Conservation (phyloP, 257 asterid species). For the Salvia miltiorrhiza region DNA sequence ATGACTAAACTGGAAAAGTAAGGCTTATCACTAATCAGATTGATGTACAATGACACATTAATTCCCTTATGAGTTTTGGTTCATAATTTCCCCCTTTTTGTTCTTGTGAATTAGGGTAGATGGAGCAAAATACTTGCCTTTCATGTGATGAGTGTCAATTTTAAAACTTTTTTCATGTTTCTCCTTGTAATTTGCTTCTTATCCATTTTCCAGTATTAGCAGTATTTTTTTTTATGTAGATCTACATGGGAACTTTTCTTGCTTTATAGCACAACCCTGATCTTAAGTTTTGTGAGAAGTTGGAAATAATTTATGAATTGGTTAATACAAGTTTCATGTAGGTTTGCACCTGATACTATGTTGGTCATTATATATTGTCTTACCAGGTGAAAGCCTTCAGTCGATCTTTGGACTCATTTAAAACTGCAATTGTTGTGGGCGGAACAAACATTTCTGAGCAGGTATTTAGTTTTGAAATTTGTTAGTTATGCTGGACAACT, state of each 20-base stretch:
- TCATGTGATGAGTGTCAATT: not conserved
- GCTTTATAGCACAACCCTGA: not conserved
- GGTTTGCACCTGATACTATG: slow-evolving; percentile 14
- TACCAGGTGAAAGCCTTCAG: slow-evolving; percentile 90
- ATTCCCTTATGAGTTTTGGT: not conserved
- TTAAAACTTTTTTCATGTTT: not conserved
- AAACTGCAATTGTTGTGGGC: slow-evolving; percentile 83
- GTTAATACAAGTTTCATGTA: slow-evolving; percentile 7
- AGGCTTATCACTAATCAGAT: not conserved
- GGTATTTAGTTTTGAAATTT: slow-evolving; percentile 35
- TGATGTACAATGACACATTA: not conserved
- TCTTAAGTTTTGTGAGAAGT: slow-evolving; percentile 7
- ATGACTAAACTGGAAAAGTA: not conserved
- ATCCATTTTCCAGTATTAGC: not conserved
- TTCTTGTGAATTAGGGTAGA: not conserved
- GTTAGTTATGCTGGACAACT: slow-evolving; percentile 1
- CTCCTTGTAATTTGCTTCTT: slow-evolving; percentile 5
- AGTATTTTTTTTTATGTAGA: not conserved
- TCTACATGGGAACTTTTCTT: not conserved
- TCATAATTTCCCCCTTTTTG: not conserved
- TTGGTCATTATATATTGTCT: slow-evolving; percentile 13
- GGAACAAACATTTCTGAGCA: slow-evolving; percentile 87
- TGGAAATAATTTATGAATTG: slow-evolving; percentile 7
- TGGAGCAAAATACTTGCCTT: not conserved
- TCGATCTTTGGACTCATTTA: slow-evolving; percentile 66